Percentiles rank a stretch among this genome's conserved stretches.
These are phyloP conservation scores for Calocybe indica DNA, from an alignment of 768 basidiomycete genomes.

Conservation along the genomic window DNA sequence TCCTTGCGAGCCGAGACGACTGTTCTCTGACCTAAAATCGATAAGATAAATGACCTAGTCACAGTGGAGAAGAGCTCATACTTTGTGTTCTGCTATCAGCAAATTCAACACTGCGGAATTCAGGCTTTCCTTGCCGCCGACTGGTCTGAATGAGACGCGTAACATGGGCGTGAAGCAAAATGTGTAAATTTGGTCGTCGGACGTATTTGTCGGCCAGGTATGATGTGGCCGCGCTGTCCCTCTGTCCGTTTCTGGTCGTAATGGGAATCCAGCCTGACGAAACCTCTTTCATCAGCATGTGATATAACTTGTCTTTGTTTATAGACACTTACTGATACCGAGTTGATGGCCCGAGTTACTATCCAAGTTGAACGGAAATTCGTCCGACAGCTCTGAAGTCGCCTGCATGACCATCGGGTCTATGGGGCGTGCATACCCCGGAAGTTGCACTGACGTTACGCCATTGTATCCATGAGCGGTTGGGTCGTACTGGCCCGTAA, in stretches of 20 bases:
- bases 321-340: constrained; percentile 19
- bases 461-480: constrained; percentile 19
- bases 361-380: constrained; percentile 19
- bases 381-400: constrained; percentile 11
- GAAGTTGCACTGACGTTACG: constrained; percentile 13
- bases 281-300: not conserved
- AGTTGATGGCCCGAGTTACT: constrained; percentile 22
- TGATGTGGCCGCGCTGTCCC: constrained; percentile 15
- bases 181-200: constrained; percentile 18
- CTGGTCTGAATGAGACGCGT: not conserved
- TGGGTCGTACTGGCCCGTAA: constrained; percentile 18
- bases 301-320: not conserved
- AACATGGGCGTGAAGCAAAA: constrained; percentile 16
- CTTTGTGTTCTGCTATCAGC: not conserved
- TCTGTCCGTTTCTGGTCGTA: constrained; percentile 8
- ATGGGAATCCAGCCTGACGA: constrained; percentile 9
- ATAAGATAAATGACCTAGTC: too few relatives aligned
- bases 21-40: not conserved
- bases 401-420: constrained; percentile 18
- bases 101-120: not conserved
- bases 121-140: not conserved
- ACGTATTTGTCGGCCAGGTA: constrained; percentile 14
- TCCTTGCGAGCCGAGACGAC: not conserved
- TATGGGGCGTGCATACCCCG: constrained; percentile 12
- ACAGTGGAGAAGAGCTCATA: too few relatives aligned